Evolutionary conservation across 2,329 filamentous ascomycete species (phyloP).

Genomic region (Pseudocercospora ulei): DNA sequence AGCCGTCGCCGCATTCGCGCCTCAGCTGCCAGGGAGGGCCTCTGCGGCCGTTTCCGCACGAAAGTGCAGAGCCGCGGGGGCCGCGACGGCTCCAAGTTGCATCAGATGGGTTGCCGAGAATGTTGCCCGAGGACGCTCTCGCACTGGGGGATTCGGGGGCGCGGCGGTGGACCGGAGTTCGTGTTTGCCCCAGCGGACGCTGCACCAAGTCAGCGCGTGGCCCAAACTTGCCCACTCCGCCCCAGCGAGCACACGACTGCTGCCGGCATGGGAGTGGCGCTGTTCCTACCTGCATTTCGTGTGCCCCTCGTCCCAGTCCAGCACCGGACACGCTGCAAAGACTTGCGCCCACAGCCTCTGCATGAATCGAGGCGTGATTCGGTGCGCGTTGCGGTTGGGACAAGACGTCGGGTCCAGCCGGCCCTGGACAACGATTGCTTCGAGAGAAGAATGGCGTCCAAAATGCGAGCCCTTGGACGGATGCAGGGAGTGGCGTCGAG

Average conservation of each 20-base stretch:
- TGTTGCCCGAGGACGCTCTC: too few relatives aligned
- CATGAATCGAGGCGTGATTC: slow-evolving; percentile 41
- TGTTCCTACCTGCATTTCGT: slow-evolving; percentile 28
- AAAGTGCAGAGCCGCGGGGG: too few relatives aligned
- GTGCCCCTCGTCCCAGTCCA: slow-evolving; percentile 34
- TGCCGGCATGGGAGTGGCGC: background rate
- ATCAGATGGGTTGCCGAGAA: too few relatives aligned
- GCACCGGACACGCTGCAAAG: slow-evolving; percentile 37
- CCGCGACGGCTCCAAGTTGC: too few relatives aligned
- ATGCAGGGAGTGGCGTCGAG: slow-evolving; percentile 10
- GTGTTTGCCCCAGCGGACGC: slow-evolving; percentile 2
- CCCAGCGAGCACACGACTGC: too few relatives aligned
- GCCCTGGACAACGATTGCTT: slow-evolving; percentile 17
- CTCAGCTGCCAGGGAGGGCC: too few relatives aligned
- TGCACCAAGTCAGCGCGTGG: background rate
- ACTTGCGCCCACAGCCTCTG: slow-evolving; percentile 39
- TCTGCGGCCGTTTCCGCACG: too few relatives aligned
- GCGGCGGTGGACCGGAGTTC: background rate
- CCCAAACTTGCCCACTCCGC: too few relatives aligned
- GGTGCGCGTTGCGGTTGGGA: slow-evolving; percentile 27
- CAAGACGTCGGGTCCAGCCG: slow-evolving; percentile 13
- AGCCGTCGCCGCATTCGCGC: too few relatives aligned
- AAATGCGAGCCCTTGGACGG: slow-evolving; percentile 5
- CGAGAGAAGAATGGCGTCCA: slow-evolving; percentile 20
- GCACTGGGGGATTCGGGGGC: background rate